Base-by-base conservation (phyloP, 192 early-diverging fungal genomes). In the Entomortierella parvispora region DNA sequence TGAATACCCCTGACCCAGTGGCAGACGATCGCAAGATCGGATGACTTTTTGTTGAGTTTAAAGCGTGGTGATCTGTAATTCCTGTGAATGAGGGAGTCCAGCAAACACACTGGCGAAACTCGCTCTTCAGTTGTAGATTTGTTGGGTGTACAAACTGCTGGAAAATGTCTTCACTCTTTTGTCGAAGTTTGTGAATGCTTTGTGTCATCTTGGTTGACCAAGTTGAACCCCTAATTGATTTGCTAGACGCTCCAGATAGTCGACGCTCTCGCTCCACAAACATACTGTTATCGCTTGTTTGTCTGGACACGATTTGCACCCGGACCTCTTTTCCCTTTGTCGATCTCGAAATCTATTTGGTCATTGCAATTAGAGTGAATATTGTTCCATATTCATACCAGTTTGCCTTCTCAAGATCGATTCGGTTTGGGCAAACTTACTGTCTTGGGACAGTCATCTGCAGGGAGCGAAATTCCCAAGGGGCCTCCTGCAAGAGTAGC, bases 91-190 rank as follows among this genome's bases (percentile, higher is more conserved):
- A 54, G 7, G 66, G 56, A 15, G 52, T 64, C 74, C 74, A 77
- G 37, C 74, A 77, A 15, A 68, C 50, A 25, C 74, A 77, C 9
- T 28, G 54, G 4, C 37, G 52, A 2, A 20, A 28, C 18, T 64
- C 52, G 0, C n/a, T n/a, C 26, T 46, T 67, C 9, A 15, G 3
- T 17, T 49, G 25, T 0, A n/a, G 22, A n/a, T 12, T 68, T 12
- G 52, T 32, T 5, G 74, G 52, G 32, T 68, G 31, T 23, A 77
- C 55, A 46, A 77, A 22, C 25, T 68, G 74, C 28, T 77, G 74
- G 15, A 68, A 77, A 17, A 77, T 62, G 20, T 77, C 74, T 33
- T 77, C 74, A 29, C 65, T 68, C 55, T 77, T 77, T 57, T 77
- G 74, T 8, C 66, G 52, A 10, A 67, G 34, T 23, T 77, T 77